These are phyloP conservation scores for Yamadazyma songkhlaensis DNA, from an alignment of 1,139 yeast genomes.

Conservation along the genomic window DNA sequence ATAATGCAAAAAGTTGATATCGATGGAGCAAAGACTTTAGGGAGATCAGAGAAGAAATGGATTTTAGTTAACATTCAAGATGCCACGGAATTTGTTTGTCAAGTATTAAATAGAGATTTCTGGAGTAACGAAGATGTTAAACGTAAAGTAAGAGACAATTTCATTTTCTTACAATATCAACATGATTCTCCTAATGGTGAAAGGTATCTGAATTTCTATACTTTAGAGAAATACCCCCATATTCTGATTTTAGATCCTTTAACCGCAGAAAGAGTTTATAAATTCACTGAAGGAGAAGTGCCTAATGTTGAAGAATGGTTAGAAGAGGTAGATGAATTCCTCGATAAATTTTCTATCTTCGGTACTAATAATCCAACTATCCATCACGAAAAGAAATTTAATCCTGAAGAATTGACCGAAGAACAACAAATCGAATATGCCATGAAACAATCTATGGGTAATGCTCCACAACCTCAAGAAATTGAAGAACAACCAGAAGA, in stretches of 20 bases:
- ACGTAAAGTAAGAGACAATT: constrained; percentile 59
- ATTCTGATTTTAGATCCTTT: constrained; percentile 91
- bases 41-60: constrained; percentile 71
- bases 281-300: constrained; percentile 62
- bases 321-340: constrained; percentile 56
- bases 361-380: constrained; percentile 68
- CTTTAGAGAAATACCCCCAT: constrained; percentile 70
- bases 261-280: constrained; percentile 83
- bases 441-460: constrained; percentile 57
- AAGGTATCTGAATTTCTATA: constrained; percentile 69
- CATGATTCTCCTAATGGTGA: constrained; percentile 72
- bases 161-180: constrained; percentile 80
- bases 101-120: constrained; percentile 85
- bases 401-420: constrained; percentile 66
- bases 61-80: constrained; percentile 86
- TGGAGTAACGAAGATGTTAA: constrained; percentile 80
- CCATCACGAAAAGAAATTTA: constrained; percentile 49
- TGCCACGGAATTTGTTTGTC: constrained; percentile 80
- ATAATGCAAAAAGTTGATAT: constrained; percentile 64
- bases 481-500: constrained; percentile 19
- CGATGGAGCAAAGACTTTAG: constrained; percentile 69
- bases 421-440: constrained; percentile 86
- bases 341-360: constrained; percentile 62
- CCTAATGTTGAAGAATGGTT: constrained; percentile 61
- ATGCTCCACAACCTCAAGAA: constrained; percentile 11